Evolutionary conservation across 257 asterid genomes (phyloP), one percentile per base, ranked within the genome.

Genomic region (Rubia yunnanensis): DNA sequence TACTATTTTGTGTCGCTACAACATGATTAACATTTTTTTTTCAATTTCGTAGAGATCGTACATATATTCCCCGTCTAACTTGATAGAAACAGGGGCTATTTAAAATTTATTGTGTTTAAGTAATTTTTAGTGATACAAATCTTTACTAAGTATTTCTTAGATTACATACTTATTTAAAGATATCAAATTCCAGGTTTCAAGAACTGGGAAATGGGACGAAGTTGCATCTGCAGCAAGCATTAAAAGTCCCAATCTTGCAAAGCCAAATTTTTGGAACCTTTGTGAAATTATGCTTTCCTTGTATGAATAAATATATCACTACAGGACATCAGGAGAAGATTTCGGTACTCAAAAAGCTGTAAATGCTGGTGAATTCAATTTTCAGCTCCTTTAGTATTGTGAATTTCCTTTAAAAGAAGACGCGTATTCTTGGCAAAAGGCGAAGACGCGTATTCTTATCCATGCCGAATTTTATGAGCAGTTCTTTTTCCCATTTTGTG

Each of bases 181-280:
- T 44, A 5, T 39, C 24, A 39, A 59, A 28, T 23, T 66, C 41
- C 66, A 89, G 96, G 95, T 86, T 56, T 83, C 84, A 8, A 80
- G 70, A 72, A 74, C 41, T 70, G 85, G 85, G 18, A 84, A 78
- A 75, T 89, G 96, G 96, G 80, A 78, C 7, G 96, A 84, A 34
- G 81, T 89, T 60, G 88, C 85, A 65, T 64, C 78, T 27, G 67
- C 73, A 60, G 70, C 73, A 65, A 76, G 77, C 63, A 34, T 54
- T 60, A 74, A 71, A 60, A 63, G 55, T 32, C 31, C 30, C 72
- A 24, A 66, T 81, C 32, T 41, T 80, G 63, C 79, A 86, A 38
- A 64, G 72, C 71, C 92, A 86, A 66, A 79, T n/a, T n/a, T 86
- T 70, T 84, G 77, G 64, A 84, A 70, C 23, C 63, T 80, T n/a